Conservation (phyloP, 306 rosid genomes). For the Pterocarpus santalinus region DNA sequence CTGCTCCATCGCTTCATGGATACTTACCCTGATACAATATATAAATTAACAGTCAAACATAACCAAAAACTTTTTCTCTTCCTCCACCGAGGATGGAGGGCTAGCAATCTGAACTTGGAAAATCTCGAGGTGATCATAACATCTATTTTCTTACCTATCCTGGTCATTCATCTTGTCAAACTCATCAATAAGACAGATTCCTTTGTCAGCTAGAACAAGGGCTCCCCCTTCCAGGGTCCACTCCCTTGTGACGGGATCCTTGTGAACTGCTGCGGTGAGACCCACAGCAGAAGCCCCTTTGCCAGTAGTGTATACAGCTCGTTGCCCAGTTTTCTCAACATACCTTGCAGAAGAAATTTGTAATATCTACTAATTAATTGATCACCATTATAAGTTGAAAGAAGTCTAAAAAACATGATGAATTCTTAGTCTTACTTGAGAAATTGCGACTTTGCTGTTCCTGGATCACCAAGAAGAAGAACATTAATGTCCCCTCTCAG, state of each 20-base stretch:
- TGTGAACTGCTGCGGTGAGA: constrained; percentile 99
- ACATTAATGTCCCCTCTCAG: constrained; percentile 94
- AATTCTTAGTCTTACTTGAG: constrained; percentile 73
- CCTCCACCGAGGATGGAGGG: neutral
- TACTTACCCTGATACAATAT: constrained; percentile 82
- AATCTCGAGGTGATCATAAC: neutral
- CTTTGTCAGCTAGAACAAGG: constrained; percentile 97
- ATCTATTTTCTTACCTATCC: constrained; percentile 73
- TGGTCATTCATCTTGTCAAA: constrained; percentile 99
- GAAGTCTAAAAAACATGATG: constrained; percentile 15
- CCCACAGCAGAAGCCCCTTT: constrained; percentile 99
- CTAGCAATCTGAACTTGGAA: constrained; percentile 6
- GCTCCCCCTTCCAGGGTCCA: constrained; percentile 99
- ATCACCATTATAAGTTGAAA: neutral
- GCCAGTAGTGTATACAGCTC: constrained; percentile 99
- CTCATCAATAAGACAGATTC: constrained; percentile 98
- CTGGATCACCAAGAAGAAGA: constrained; percentile 97
- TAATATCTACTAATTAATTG: constrained; percentile 23
- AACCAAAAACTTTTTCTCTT: neutral
- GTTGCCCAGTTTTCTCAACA: constrained; percentile 96
- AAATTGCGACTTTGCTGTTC: constrained; percentile 99
- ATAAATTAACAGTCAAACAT: constrained; percentile 17
- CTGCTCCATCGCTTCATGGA: constrained; percentile 99
- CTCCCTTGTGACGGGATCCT: constrained; percentile 97
- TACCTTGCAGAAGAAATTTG: constrained; percentile 58